phyloP scores from a whole-genome alignment of 257 asterid genomes.

The Osmanthus fragrans region DNA sequence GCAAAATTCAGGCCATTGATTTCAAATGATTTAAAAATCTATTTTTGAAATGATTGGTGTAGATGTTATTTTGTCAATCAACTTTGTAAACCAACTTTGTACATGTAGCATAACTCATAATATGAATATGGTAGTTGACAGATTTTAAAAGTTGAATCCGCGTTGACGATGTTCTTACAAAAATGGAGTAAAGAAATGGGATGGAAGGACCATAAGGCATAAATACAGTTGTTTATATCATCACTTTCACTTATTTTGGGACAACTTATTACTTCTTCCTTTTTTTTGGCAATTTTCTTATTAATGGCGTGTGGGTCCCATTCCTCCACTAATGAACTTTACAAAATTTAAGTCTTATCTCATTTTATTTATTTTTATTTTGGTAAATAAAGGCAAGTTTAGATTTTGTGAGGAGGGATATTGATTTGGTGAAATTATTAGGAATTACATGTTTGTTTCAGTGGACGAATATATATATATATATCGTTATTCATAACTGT shows the following conservation, averaged over 20 bases:
- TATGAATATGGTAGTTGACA: constrained; percentile 5
- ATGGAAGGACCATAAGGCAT: background rate
- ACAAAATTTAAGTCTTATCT: background rate
- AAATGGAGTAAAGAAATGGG: background rate
- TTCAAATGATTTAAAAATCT: too few relatives aligned
- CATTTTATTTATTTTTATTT: too few relatives aligned
- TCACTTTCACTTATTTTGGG: background rate
- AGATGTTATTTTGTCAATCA: too few relatives aligned
- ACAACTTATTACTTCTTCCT: background rate
- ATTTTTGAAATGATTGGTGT: too few relatives aligned
- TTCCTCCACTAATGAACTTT: background rate
- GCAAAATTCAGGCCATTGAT: too few relatives aligned
- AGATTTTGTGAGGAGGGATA: background rate
- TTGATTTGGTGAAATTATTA: too few relatives aligned
- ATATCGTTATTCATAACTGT: too few relatives aligned
- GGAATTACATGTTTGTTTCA: too few relatives aligned
- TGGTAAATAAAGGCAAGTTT: background rate
- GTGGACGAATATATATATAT: too few relatives aligned
- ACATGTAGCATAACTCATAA: too few relatives aligned
- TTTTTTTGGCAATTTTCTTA: background rate
- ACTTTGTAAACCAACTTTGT: too few relatives aligned
- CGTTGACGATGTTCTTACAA: background rate
- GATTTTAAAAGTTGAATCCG: background rate
- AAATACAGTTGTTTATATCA: background rate
- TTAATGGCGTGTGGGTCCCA: background rate